Conservation (phyloP, 805 yeast genomes). For the Teunomyces tritomae region DNA sequence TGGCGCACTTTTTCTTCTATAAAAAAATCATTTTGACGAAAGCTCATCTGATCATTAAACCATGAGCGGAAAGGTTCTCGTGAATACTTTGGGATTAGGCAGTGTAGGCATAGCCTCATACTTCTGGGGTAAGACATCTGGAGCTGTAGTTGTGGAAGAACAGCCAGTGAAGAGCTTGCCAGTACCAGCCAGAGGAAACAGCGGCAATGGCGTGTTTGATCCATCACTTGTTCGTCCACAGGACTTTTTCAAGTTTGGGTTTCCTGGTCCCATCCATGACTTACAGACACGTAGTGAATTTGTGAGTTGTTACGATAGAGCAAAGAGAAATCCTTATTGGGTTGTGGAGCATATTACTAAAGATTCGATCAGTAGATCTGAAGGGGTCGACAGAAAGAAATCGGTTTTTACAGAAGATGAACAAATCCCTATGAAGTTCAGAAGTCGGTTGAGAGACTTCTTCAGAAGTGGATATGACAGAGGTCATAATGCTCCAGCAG, state of each 20-base stretch:
- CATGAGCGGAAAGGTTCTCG: conserved; percentile 24
- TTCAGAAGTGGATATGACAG: conserved; percentile 95
- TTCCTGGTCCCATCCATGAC: conserved; percentile 94
- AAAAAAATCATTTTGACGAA: not conserved
- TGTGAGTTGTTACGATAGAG: conserved; percentile 81
- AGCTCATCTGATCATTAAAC: not conserved
- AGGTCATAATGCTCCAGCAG: conserved; percentile 98
- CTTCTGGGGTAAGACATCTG: conserved; percentile 37
- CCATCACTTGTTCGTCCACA: conserved; percentile 59
- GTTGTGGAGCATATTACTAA: conserved; percentile 87
- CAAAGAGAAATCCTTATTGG: conserved; percentile 83
- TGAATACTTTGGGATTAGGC: conserved; percentile 34
- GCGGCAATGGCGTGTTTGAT: conserved; percentile 16
- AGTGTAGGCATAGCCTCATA: conserved; percentile 39
- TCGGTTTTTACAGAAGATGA: conserved; percentile 89
- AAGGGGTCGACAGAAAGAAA: conserved; percentile 70
- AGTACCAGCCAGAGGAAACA: conserved; percentile 6
- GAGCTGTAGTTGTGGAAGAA: conserved; percentile 14
- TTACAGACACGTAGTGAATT: conserved; percentile 70
- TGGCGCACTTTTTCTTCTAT: not conserved
- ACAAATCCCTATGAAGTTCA: conserved; percentile 67
- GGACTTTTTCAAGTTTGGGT: conserved; percentile 86
- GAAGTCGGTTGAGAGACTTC: conserved; percentile 78
- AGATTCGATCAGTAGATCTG: conserved; percentile 53
- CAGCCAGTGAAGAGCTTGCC: conserved; percentile 10